These are phyloP conservation scores for Cytospora mali DNA, from an alignment of 2,329 filamentous ascomycete species.

Conservation along the genomic window DNA sequence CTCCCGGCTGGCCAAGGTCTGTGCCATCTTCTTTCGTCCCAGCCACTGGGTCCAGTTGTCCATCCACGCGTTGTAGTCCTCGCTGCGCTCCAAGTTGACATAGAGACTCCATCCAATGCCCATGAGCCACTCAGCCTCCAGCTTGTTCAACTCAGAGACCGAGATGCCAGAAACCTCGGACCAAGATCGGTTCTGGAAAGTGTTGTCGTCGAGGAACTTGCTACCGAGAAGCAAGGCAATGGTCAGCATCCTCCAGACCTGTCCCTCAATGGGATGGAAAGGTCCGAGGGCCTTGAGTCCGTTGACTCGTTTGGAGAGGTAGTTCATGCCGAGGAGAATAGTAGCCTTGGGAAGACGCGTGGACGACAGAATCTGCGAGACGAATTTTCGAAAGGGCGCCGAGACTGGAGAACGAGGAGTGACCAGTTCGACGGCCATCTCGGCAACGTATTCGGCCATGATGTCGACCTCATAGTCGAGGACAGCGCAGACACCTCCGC, in stretches of 20 bases:
- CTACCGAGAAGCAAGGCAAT: constrained; percentile 83
- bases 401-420: constrained; percentile 59
- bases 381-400: constrained; percentile 85
- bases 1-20: constrained; percentile 52
- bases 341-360: constrained; percentile 89
- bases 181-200: constrained; percentile 96
- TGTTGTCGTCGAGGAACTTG: constrained; percentile 97
- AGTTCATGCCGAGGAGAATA: constrained; percentile 87
- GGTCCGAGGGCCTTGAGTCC: constrained; percentile 63
- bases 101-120: constrained; percentile 85
- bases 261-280: constrained; percentile 64
- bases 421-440: constrained; percentile 72
- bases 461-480: constrained; percentile 96
- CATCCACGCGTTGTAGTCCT: constrained; percentile 68
- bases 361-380: constrained; percentile 85
- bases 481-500: constrained; percentile 82
- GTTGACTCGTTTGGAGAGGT: constrained; percentile 81
- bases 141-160: constrained; percentile 78
- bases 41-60: constrained; percentile 63
- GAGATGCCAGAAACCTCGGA: constrained; percentile 90
- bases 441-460: constrained; percentile 93
- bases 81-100: constrained; percentile 76
- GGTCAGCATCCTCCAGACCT: constrained; percentile 86
- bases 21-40: constrained; percentile 56
- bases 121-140: constrained; percentile 86